These are phyloP conservation scores for Starmera amethionina DNA, from an alignment of 805 yeast genomes.

Conservation along the genomic window DNA sequence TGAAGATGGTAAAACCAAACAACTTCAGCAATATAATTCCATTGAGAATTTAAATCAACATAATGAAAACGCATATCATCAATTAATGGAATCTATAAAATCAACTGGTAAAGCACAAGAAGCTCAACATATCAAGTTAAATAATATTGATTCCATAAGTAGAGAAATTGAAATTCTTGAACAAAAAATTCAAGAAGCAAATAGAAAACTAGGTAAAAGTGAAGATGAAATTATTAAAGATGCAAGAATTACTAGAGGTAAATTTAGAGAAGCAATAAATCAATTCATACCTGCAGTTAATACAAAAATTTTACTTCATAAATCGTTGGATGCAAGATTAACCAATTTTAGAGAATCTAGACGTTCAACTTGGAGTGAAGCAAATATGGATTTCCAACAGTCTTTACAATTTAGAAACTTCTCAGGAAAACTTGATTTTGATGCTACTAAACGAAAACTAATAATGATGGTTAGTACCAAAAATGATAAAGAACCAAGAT, in stretches of 20 bases:
- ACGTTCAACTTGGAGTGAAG: conserved; percentile 33
- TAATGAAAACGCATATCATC: too few relatives aligned
- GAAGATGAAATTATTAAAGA: conserved; percentile 45
- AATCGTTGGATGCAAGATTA: conserved; percentile 33
- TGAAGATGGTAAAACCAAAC: conserved; percentile 5
- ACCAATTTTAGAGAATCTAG: conserved; percentile 31
- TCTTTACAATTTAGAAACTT: conserved; percentile 62
- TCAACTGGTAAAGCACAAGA: conserved; percentile 37
- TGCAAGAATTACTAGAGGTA: conserved; percentile 32
- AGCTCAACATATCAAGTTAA: conserved; percentile 28
- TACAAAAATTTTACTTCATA: conserved; percentile 21
- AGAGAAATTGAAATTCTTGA: conserved; percentile 38
- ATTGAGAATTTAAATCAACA: conserved; percentile 4
- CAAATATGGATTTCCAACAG: conserved; percentile 45
- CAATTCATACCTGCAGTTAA: conserved; percentile 26
- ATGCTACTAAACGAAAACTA: conserved; percentile 39
- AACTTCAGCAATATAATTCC: too few relatives aligned
- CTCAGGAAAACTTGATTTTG: conserved; percentile 61
- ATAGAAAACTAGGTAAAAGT: conserved; percentile 41
- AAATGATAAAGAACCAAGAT: conserved; percentile 47
- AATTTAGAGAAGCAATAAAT: conserved; percentile 31
- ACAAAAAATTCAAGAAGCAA: conserved; percentile 39
- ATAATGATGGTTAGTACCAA: conserved; percentile 54
- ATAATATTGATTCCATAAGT: conserved; percentile 38
- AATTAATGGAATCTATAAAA: too few relatives aligned